phyloP scores from a whole-genome alignment of 208 protist species.

The Leishmania gerbilli region DNA sequence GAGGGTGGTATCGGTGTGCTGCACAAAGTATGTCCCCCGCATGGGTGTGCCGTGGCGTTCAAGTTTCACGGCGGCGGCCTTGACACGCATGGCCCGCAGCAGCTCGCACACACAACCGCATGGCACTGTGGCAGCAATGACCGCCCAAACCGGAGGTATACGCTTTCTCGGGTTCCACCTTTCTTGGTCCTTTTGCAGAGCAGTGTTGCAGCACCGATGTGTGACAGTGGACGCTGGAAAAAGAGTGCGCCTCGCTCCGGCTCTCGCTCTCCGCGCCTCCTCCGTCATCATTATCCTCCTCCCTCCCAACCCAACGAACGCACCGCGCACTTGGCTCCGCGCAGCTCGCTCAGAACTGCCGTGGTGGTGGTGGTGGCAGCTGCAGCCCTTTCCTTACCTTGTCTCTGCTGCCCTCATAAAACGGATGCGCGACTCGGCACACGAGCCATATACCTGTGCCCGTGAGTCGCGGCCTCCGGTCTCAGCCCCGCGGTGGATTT shows the following conservation, averaged over 20 bases:
- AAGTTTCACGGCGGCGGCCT: not conserved
- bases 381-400: too few species aligned
- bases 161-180: not conserved
- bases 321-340: not conserved
- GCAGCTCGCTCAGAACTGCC: not conserved
- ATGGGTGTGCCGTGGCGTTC: not conserved
- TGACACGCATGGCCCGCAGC: not conserved
- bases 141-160: not conserved
- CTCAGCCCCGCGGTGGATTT: not conserved
- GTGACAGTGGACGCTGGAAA: not conserved
- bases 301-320: not conserved
- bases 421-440: not conserved
- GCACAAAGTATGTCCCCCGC: not conserved
- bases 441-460: not conserved
- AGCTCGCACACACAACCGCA: not conserved
- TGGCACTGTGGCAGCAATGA: too few species aligned
- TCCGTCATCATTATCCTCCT: not conserved
- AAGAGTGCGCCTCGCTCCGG: not conserved
- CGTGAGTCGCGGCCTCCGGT: not conserved
- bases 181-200: not conserved
- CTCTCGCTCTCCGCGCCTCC: not conserved
- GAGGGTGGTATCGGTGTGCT: not conserved
- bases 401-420: not conserved
- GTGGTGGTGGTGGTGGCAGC: not conserved
- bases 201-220: not conserved